Evolutionary conservation across 2,329 filamentous ascomycete genomes (phyloP), one percentile per base, ranked within the genome.

Genomic region (Rugonectria rugulosa): DNA sequence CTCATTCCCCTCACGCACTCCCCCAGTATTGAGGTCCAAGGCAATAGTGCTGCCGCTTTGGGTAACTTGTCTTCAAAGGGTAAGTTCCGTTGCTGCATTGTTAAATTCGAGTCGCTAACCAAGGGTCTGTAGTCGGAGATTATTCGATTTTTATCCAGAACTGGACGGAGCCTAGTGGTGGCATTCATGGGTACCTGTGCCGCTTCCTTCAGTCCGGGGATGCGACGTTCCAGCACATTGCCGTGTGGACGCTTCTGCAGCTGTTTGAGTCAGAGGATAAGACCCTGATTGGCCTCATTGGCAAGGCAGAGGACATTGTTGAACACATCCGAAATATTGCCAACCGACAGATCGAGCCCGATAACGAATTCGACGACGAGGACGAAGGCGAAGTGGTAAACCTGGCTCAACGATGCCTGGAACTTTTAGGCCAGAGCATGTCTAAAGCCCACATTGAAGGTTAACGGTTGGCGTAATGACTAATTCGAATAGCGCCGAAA

Each of bases 1-100:
- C 78, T 99, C 53, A 98, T 99, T 55, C 95, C 95, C 20, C 80
- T 99, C 56, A 99, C 95, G 0, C 92, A 95, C 70, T 97, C 94
- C 0, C 88, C 93, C 54, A 98, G 94, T 72, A 96, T 99, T 47
- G 95, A 99, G 72, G 95, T 99, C 0, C 95, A 99, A 75, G 95
- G 95, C 36, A 99, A 99, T 76, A 98, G 95, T 73, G 95, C 95
- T 38, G 95, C 95, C 19, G 95, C 95, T 20, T 79, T 99, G 46
- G 95, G 95, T 47, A 99, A 99, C 71, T 79, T 99, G 20, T 98
- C 94, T 5, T 97, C 93, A 1, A 99, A 99, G 86, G 93, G 93
- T 96, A 81, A 68, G 79, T 68, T 11, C 36, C 14, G 36, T 26
- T 23, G 9, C 15, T 9, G 46, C 20, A 23, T 29, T 20, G 1